Conservation (phyloP, 2,329 filamentous ascomycete species). For the Aurifilum marmelostoma region DNA sequence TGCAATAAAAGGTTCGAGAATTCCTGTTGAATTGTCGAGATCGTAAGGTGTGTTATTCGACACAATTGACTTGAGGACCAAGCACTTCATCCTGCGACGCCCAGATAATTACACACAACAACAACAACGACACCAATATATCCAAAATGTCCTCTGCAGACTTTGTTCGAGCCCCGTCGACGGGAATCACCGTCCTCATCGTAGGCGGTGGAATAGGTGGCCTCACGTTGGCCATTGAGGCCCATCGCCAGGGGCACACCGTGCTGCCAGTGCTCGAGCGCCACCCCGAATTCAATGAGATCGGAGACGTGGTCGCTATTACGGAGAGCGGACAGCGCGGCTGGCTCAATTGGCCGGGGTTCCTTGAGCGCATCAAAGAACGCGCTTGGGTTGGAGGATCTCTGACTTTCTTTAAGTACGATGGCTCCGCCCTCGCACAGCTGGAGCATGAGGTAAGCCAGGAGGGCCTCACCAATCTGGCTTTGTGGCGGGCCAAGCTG, state of each 20-base stretch:
- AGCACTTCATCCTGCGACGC: too few species aligned
- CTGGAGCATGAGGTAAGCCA: background rate
- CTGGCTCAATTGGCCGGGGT: background rate
- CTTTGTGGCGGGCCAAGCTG: background rate
- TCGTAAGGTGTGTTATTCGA: too few species aligned
- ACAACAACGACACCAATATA: background rate
- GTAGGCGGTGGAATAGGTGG: background rate
- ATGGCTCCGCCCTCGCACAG: background rate
- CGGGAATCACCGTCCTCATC: background rate
- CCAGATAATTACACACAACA: too few species aligned
- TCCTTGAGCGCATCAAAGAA: background rate
- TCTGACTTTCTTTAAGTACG: background rate
- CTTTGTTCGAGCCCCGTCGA: background rate
- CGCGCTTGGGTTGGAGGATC: background rate
- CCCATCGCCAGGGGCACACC: background rate
- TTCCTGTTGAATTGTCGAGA: too few species aligned
- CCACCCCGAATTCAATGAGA: background rate
- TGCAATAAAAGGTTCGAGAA: too few species aligned
- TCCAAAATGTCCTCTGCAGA: background rate
- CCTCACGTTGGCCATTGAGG: background rate
- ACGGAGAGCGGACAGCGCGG: background rate
- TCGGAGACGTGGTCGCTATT: background rate
- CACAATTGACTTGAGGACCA: too few species aligned
- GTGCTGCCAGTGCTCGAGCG: background rate
- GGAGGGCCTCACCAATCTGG: background rate